A percentile compares a stretch with the other conserved stretches of the same genome.
Conservation (phyloP, 192 early-diverging fungal species). For the Powellomyces hirtus region DNA sequence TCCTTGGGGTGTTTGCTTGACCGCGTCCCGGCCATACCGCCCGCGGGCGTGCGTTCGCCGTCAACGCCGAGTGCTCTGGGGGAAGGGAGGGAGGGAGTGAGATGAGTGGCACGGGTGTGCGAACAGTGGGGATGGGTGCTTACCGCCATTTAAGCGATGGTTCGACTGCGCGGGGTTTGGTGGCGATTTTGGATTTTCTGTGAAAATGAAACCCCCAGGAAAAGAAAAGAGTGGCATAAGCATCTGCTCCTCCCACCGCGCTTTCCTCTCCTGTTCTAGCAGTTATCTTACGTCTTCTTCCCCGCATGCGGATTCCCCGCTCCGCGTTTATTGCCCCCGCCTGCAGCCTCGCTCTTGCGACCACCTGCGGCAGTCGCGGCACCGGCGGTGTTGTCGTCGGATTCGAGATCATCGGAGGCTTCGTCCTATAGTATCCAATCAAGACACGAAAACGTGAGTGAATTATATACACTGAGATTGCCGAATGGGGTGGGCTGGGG, state of each 20-base stretch:
- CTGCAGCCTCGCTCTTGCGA: no score
- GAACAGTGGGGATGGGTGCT: no score
- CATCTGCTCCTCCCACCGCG: background rate
- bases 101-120: no score
- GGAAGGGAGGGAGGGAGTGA: no score
- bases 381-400: conserved; percentile 1
- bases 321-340: no score
- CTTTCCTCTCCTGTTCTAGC: no score
- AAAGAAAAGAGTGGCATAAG: no score
- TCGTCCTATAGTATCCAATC: conserved; percentile 4
- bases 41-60: background rate
- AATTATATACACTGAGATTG: no score
- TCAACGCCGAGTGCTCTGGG: conserved; percentile 3
- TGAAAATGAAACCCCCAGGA: no score
- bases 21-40: background rate
- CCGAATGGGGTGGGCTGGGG: no score
- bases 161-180: conserved; percentile 28
- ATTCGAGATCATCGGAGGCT: conserved; percentile 7
- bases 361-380: background rate
- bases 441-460: conserved; percentile 1
- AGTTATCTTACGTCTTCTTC: no score
- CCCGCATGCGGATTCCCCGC: no score
- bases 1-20: background rate
- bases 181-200: background rate
- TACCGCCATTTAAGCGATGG: conserved; percentile 48